Conservation (phyloP, 2,329 filamentous ascomycete genomes). For the Stromatinia cepivora region DNA sequence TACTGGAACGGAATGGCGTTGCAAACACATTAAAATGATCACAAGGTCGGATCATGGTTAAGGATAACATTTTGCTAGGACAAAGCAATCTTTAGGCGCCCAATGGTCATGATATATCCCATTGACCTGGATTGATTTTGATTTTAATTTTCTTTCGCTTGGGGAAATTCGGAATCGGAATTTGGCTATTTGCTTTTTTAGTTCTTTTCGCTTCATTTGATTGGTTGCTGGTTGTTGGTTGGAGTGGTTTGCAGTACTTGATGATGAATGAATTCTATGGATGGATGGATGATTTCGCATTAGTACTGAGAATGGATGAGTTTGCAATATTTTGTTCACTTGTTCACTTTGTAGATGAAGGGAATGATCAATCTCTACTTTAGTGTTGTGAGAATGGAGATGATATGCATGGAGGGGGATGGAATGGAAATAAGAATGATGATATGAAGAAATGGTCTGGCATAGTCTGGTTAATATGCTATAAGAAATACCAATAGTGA, state of each 20-base stretch:
- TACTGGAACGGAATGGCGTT: slow-evolving; percentile 18
- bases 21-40: slow-evolving; percentile 18
- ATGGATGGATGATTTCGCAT: neutral
- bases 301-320: neutral
- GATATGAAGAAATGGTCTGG: slow-evolving; percentile 9
- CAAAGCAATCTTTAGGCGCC: slow-evolving; percentile 16
- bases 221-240: neutral
- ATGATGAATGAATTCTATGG: neutral
- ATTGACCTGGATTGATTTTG: slow-evolving; percentile 12
- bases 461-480: neutral
- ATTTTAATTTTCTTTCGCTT: neutral
- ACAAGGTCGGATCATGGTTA: slow-evolving; percentile 17
- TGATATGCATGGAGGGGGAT: neutral
- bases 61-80: slow-evolving; percentile 18
- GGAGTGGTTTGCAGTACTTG: slow-evolving; percentile 4
- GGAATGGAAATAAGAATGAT: neutral
- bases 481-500: neutral
- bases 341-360: neutral
- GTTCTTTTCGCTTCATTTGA: neutral
- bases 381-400: neutral
- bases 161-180: neutral
- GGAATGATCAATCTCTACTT: neutral
- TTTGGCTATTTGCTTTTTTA: neutral
- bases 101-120: slow-evolving; percentile 8
- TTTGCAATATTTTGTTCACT: neutral